Base-by-base conservation (phyloP, 306 rosid species). In the Hylodesmum podocarpum region DNA sequence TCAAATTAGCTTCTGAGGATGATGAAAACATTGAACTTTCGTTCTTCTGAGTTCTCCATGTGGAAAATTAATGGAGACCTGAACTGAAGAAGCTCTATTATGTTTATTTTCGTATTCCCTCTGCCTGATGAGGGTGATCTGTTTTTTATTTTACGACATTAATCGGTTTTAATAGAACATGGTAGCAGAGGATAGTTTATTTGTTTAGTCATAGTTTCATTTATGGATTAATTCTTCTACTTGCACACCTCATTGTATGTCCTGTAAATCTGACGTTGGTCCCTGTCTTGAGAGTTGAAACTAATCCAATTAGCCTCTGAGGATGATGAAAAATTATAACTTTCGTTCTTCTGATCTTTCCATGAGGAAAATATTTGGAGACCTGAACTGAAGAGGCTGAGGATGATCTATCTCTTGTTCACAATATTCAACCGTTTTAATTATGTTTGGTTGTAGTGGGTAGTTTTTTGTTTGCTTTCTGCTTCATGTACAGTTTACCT, bases 341-440 rank as follows among this genome's bases (percentile, higher is more conserved):
- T 77, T 84, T 86, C 82, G 81, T 87, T 83, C 87, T 85, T 57
- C 86, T 0, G 78, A 86, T 50, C 73, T 70, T 11, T 41, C 24
- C 83, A 37, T 86, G 88, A 53, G 82, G 89, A 77, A 86, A 80
- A 13, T 63, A n/a, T 2, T 73, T 84, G 89, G 84, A 86, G 86
- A 86, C 88, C 82, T 88, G 87, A 84, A 78, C 91, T 87, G 88
- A 87, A 51, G 91, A 82, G 82, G 77, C 86, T 34, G 25, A 19
- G 3, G 19, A 15, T 51, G 14, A 21, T 51, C 28, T 19, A 14
- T 51, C 29, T 51, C 19, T 21, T 51, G 28, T 8, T 51, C 29
- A 51, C 58, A 51, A 8, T 51, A 8, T 47, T 51, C 12, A 50
- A 15, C 4, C 3, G 58, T 62, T 70, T 78, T 49, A 25, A 6